phyloP scores from a whole-genome alignment of 1,284 basidiomycete genomes.

The Malassezia furfur region DNA sequence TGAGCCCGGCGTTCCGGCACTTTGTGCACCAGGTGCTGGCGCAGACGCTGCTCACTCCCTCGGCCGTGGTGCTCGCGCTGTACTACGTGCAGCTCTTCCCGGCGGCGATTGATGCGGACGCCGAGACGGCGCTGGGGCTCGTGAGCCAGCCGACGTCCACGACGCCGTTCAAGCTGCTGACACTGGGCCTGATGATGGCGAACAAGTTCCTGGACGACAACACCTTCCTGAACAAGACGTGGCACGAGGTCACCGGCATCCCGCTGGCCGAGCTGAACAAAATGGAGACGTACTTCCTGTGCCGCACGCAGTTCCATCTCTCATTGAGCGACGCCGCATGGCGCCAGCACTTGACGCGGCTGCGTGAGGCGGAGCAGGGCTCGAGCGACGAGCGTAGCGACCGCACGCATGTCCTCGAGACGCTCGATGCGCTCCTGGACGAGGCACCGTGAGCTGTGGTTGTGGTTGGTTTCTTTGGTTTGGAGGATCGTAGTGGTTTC shows the following conservation, averaged over 20 bases:
- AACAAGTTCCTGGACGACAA: slow-evolving; percentile 48
- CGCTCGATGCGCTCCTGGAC: background rate
- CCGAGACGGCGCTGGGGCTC: slow-evolving; percentile 30
- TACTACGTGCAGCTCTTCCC: slow-evolving; percentile 35
- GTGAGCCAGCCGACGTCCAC: slow-evolving; percentile 42
- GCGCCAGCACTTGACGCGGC: slow-evolving; percentile 14
- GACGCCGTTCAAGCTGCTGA: slow-evolving; percentile 45
- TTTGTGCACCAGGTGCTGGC: slow-evolving; percentile 44
- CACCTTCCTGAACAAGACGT: slow-evolving; percentile 47
- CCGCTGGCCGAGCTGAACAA: slow-evolving; percentile 41
- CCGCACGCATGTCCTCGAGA: background rate
- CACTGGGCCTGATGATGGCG: slow-evolving; percentile 46
- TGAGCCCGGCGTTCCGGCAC: slow-evolving; percentile 40
- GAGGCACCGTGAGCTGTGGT: background rate
- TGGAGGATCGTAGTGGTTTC: too few species aligned
- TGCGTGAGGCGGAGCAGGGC: background rate
- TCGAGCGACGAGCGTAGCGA: background rate
- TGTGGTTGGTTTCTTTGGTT: background rate
- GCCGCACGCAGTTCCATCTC: slow-evolving; percentile 39
- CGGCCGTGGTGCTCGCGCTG: slow-evolving; percentile 38
- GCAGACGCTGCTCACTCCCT: slow-evolving; percentile 42
- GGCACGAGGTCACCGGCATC: slow-evolving; percentile 47
- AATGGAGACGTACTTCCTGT: slow-evolving; percentile 43
- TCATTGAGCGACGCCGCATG: slow-evolving; percentile 37
- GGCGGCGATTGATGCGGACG: slow-evolving; percentile 22